Conservation (phyloP, 1,139 yeast species). For the Suhomyces anneliseae region DNA sequence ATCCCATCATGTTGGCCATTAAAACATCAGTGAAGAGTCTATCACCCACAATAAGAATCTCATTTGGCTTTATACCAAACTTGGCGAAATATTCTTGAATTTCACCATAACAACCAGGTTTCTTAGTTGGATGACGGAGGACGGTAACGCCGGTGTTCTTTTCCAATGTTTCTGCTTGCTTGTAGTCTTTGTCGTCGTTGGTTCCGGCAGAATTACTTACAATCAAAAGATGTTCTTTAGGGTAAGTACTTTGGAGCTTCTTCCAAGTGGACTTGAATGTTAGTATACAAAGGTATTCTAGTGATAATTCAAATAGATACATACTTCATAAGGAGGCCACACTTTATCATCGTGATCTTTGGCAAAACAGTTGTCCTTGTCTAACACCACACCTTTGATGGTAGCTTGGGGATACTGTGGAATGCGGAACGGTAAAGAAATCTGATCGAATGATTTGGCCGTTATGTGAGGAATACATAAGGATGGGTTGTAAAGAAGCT, state of each 20-base stretch:
- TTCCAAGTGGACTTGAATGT: conserved; percentile 52
- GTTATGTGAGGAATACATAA: conserved; percentile 69
- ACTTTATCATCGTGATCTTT: conserved; percentile 76
- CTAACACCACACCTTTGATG: conserved; percentile 82
- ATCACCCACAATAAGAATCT: conserved; percentile 87
- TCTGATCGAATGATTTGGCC: conserved; percentile 64
- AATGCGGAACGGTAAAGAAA: conserved; percentile 22
- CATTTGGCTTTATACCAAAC: conserved; percentile 53
- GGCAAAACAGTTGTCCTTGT: conserved; percentile 95
- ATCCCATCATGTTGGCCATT: conserved; percentile 94
- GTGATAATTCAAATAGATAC: conserved; percentile 11
- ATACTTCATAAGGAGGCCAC: conserved; percentile 65
- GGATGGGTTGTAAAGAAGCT: conserved; percentile 62
- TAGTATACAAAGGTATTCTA: not conserved
- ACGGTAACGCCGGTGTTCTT: conserved; percentile 72
- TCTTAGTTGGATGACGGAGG: conserved; percentile 73
- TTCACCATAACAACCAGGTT: conserved; percentile 85
- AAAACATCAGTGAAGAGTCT: conserved; percentile 85
- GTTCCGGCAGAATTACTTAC: conserved; percentile 97
- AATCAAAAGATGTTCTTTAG: conserved; percentile 66
- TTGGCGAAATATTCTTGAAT: conserved; percentile 57
- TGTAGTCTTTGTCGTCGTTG: conserved; percentile 59
- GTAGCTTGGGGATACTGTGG: conserved; percentile 11
- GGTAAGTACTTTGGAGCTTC: conserved; percentile 52
- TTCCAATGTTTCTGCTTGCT: conserved; percentile 69